Conservation (phyloP, 2,329 filamentous ascomycete species). For the Colletotrichum lentis region DNA sequence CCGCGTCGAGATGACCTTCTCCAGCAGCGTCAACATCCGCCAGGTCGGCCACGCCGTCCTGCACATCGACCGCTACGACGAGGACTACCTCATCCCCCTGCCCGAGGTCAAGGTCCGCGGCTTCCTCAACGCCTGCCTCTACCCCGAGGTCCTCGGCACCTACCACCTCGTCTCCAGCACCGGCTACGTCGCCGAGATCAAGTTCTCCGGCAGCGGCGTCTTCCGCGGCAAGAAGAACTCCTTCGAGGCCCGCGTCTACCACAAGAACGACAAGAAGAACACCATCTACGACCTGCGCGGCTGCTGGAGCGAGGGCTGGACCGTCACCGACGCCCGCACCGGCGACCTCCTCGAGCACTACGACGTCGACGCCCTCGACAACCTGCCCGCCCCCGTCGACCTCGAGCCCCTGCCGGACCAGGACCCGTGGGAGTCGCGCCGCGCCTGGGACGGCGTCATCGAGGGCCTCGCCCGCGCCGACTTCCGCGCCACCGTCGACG, state of each 20-base stretch:
- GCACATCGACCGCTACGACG: constrained; percentile 58
- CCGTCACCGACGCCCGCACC: constrained; percentile 45
- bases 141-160: constrained; percentile 57
- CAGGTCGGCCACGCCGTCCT: constrained; percentile 61
- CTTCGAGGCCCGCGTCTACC: constrained; percentile 55
- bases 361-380: constrained; percentile 47
- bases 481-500: constrained; percentile 72
- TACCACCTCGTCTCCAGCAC: constrained; percentile 56
- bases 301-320: constrained; percentile 40
- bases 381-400: constrained; percentile 47
- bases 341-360: constrained; percentile 50
- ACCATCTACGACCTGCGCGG: constrained; percentile 38
- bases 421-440: constrained; percentile 80
- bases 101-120: constrained; percentile 59
- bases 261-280: constrained; percentile 49
- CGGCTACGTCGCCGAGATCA: constrained; percentile 57
- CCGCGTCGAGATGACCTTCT: constrained; percentile 61
- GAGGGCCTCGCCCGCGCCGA: constrained; percentile 76
- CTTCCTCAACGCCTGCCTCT: constrained; percentile 56
- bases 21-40: constrained; percentile 58
- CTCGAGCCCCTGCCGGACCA: constrained; percentile 69
- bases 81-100: constrained; percentile 59
- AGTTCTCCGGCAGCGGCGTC: constrained; percentile 57
- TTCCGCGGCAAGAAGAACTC: constrained; percentile 56
- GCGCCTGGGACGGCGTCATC: constrained; percentile 82